Base-by-base conservation (phyloP, 352 stramenopile genomes). In the Globisporangium uncinulatum region DNA sequence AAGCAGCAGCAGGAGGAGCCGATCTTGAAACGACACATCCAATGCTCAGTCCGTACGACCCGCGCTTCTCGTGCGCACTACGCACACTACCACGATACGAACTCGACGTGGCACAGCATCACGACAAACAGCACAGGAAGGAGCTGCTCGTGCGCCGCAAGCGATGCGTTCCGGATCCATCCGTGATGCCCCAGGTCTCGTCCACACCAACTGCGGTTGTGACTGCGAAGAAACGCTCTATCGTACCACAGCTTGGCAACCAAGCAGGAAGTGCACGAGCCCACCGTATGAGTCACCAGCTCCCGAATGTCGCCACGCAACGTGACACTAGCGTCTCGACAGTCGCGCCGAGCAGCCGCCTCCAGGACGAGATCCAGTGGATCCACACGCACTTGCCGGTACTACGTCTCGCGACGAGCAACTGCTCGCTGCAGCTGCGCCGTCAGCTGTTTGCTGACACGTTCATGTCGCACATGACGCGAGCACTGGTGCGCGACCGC, bases 381-480 rank as follows among this genome's bases (percentile, higher is more conserved):
- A 89, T 89, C 56, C 74, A 83, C 29, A 45, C 63, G 2, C 75
- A 89, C 46, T 73, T 87, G 10, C 79, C 79, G 0, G 67, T 89
- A 39, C 53, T 80, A 14, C 72, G 71, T 37, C 74, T 86, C 17
- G 74, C 72, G 5, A 69, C 67, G 19, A 17, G 69, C 20, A 74
- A 79, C 45, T 83, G 72, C 47, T 89, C 79, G 1, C 59, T 69
- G 6, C 37, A 36, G 44, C 54, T 89, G 21, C 76, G 79, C 0
- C 61, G 61, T 4, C 54, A 74, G 21, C 51, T 88, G 1, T 74
- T 86, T 24, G 56, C 50, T 0, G 63, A 59, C n/a, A 79, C 73
- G 11, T 7, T 85, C 45, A 6, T 53, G 0, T 63, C 71, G 32
- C 61, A 76, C 36, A 24, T 69, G 13, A 63, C 59, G 15, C 63